A percentile compares a stretch with the other conserved stretches of the same genome.
phyloP scores from a whole-genome alignment of 2,329 filamentous ascomycete species.

The Karstenula rhodostoma region DNA sequence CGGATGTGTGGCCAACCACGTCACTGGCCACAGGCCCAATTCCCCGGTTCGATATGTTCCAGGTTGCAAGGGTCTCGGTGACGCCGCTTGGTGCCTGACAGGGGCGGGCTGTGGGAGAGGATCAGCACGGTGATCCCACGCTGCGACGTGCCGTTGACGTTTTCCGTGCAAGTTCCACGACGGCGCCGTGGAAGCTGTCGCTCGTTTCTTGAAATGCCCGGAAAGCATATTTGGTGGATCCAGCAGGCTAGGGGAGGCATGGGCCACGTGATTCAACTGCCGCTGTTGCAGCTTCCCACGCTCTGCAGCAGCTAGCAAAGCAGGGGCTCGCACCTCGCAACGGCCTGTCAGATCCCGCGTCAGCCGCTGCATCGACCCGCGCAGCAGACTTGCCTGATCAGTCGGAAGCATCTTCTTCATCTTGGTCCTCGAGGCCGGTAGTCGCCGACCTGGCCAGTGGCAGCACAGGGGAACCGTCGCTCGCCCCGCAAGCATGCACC shows the following conservation, averaged over 20 bases:
- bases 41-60: constrained; percentile 30
- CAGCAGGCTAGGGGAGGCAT: too few species aligned
- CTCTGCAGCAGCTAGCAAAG: constrained; percentile 2
- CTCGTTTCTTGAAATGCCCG: constrained; percentile 2
- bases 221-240: constrained; percentile 7
- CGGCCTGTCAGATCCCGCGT: constrained; percentile 9
- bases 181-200: background rate
- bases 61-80: constrained; percentile 33
- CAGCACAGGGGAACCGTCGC: background rate
- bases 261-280: too few species aligned
- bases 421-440: constrained; percentile 2
- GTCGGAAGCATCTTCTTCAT: background rate
- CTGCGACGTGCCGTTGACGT: constrained; percentile 1
- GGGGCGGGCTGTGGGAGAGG: constrained; percentile 26
- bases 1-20: constrained; percentile 31
- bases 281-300: constrained; percentile 4
- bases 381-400: background rate
- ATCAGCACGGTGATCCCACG: constrained; percentile 24
- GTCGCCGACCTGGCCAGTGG: constrained; percentile 11
- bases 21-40: constrained; percentile 32
- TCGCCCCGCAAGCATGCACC: constrained; percentile 6
- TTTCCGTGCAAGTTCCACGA: background rate
- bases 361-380: constrained; percentile 4
- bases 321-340: constrained; percentile 1
- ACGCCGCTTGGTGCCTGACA: constrained; percentile 39